Percentiles rank a stretch among this genome's conserved stretches.
phyloP scores from a whole-genome alignment of 2,329 filamentous ascomycete species.

The Alternaria sp. region DNA sequence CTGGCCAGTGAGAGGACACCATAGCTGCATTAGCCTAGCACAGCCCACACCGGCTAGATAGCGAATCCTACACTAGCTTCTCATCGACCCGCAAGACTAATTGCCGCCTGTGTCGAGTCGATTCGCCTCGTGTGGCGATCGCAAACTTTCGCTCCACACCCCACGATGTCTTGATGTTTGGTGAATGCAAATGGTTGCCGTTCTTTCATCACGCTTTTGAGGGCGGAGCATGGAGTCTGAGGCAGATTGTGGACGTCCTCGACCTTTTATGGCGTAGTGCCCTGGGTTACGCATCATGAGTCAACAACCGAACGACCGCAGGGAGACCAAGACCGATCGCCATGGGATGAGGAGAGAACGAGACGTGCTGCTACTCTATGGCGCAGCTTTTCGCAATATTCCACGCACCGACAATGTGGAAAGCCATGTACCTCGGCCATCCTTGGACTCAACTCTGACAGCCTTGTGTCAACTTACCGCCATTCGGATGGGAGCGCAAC shows the following conservation, averaged over 20 bases:
- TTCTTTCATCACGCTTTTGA: not conserved
- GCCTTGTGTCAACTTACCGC: slow-evolving; percentile 49
- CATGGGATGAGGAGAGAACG: slow-evolving; percentile 36
- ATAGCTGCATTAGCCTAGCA: not conserved
- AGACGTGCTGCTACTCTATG: slow-evolving; percentile 38
- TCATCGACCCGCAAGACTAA: not conserved
- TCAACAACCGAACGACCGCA: slow-evolving; percentile 5
- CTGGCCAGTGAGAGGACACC: not conserved
- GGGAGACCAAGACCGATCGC: slow-evolving; percentile 4
- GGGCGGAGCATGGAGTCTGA: not conserved
- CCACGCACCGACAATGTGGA: slow-evolving; percentile 25
- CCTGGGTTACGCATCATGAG: slow-evolving; percentile 7
- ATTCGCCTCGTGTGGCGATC: slow-evolving; percentile 12
- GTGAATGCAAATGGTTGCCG: not conserved
- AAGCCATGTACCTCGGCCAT: slow-evolving; percentile 27
- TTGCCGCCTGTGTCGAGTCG: slow-evolving; percentile 6
- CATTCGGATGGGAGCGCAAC: slow-evolving; percentile 41
- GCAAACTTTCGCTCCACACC: slow-evolving; percentile 17
- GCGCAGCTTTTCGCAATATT: slow-evolving; percentile 35
- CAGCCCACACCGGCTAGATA: not conserved
- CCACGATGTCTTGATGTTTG: slow-evolving; percentile 1
- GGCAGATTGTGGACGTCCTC: not conserved
- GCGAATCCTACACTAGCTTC: slow-evolving; percentile 3
- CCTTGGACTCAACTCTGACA: slow-evolving; percentile 41
- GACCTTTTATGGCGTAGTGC: not conserved